phyloP scores from a whole-genome alignment of 495 filamentous ascomycete species.

The Annulohypoxylon maeteangense region DNA sequence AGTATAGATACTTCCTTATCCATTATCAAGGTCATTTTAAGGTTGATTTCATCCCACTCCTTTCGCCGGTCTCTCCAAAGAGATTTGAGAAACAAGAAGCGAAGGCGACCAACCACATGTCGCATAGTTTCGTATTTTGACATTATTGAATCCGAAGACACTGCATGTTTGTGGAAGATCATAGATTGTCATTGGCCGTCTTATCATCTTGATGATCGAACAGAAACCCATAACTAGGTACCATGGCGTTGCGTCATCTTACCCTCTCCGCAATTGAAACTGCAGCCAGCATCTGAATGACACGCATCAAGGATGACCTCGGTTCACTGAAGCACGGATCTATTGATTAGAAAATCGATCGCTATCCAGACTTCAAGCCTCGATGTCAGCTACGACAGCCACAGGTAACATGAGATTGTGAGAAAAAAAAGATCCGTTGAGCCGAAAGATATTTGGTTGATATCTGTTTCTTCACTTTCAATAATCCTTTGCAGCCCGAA shows the following conservation, averaged over 20 bases:
- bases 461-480: neutral
- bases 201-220: conserved; percentile 15
- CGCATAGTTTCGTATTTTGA: conserved; percentile 18
- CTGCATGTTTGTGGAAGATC: conserved; percentile 9
- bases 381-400: neutral
- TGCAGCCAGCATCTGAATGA: conserved; percentile 23
- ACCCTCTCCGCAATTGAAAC: conserved; percentile 25
- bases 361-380: neutral
- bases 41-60: conserved; percentile 4
- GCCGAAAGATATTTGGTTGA: neutral
- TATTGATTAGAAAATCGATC: conserved; percentile 11
- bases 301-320: conserved; percentile 12
- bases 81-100: conserved; percentile 13
- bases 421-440: neutral
- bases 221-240: conserved; percentile 8
- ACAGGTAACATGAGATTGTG: no score
- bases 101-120: neutral
- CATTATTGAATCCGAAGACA: conserved; percentile 2
- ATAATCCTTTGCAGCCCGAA: neutral
- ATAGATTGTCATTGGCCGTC: conserved; percentile 1
- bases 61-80: conserved; percentile 4
- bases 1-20: conserved; percentile 34
- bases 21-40: neutral
- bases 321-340: neutral
- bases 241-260: conserved; percentile 33